phyloP scores from a whole-genome alignment of 2,329 filamentous ascomycete species.

The Colletotrichum orchidophilum region DNA sequence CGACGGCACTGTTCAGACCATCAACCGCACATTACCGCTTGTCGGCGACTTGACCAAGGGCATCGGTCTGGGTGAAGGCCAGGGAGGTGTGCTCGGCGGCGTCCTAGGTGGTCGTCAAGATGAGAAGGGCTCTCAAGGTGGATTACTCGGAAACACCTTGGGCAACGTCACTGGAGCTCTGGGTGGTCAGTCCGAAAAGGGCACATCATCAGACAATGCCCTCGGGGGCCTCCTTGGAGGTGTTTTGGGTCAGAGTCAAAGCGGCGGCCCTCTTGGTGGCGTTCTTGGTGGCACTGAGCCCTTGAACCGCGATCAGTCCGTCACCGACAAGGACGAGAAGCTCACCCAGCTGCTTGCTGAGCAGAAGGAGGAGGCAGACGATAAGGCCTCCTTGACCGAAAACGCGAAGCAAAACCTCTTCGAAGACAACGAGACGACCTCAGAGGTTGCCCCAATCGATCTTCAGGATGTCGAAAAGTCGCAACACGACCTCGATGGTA shows the following conservation, averaged over 20 bases:
- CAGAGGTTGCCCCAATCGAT: constrained; percentile 33
- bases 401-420: constrained; percentile 35
- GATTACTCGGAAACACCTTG: constrained; percentile 2
- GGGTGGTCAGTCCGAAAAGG: constrained; percentile 12
- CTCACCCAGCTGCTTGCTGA: constrained; percentile 26
- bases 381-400: constrained; percentile 26
- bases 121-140: constrained; percentile 2
- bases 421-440: constrained; percentile 30
- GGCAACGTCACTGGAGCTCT: not conserved
- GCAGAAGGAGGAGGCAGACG: constrained; percentile 20
- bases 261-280: constrained; percentile 11
- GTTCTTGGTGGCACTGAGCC: constrained; percentile 25
- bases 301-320: constrained; percentile 22
- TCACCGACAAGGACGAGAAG: constrained; percentile 31
- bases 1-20: constrained; percentile 38
- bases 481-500: constrained; percentile 17
- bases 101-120: constrained; percentile 10
- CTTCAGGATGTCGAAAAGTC: constrained; percentile 30
- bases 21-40: constrained; percentile 35
- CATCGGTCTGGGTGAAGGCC: constrained; percentile 31
- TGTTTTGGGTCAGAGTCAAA: constrained; percentile 20
- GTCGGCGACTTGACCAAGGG: constrained; percentile 35
- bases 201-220: not conserved
- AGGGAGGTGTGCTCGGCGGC: constrained; percentile 30
- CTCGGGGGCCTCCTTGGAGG: constrained; percentile 11